Evolutionary conservation across 2,329 filamentous ascomycete genomes (phyloP).

Genomic region (Aspergillus aculeatinus): DNA sequence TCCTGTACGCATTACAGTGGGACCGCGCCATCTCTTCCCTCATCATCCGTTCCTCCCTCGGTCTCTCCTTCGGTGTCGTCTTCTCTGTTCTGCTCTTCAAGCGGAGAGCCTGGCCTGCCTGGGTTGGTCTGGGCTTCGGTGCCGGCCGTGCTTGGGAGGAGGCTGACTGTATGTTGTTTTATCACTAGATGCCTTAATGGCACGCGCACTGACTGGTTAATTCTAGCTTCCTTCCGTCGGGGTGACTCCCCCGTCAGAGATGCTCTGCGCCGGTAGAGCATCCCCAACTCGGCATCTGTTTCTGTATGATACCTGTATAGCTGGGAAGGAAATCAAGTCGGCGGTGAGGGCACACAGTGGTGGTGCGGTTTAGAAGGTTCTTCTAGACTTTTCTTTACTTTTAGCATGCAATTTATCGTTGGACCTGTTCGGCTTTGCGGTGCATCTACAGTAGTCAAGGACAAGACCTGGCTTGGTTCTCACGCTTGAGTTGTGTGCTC

Average conservation of each 20-base stretch:
- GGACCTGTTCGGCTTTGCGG: constrained; percentile 5
- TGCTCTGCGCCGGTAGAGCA: constrained; percentile 37
- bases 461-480: neutral
- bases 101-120: constrained; percentile 96
- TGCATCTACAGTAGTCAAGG: neutral
- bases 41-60: constrained; percentile 93
- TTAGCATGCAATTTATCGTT: constrained; percentile 21
- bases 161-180: constrained; percentile 72
- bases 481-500: neutral
- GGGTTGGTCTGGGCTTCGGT: constrained; percentile 89
- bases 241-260: constrained; percentile 43
- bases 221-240: constrained; percentile 45
- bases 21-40: constrained; percentile 97
- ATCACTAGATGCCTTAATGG: neutral
- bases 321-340: constrained; percentile 21
- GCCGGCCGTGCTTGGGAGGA: constrained; percentile 97
- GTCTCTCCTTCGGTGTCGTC: constrained; percentile 94
- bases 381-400: constrained; percentile 18
- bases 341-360: constrained; percentile 11
- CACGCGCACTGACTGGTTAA: constrained; percentile 13
- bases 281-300: constrained; percentile 18
- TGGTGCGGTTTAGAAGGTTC: constrained; percentile 21
- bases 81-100: constrained; percentile 99
- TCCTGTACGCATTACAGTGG: constrained; percentile 63
- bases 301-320: constrained; percentile 43